Percentiles rank a stretch among this genome's conserved stretches.
Conservation (phyloP, 164 flowering plant species). For the Santalum album region DNA sequence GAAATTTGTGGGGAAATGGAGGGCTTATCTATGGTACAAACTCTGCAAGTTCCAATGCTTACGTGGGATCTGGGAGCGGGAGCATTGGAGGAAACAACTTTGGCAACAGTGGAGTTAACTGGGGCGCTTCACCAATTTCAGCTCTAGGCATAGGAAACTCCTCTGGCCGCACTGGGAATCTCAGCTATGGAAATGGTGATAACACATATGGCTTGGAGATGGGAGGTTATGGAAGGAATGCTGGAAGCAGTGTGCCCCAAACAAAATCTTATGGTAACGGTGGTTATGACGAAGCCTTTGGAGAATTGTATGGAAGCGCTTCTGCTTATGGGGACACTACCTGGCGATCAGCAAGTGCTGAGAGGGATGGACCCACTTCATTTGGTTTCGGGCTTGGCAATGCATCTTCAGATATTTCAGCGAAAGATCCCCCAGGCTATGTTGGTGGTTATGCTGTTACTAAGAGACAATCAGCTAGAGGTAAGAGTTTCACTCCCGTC, state of each 20-base stretch:
- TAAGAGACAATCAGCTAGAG: constrained; percentile 67
- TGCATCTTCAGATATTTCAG: constrained; percentile 37
- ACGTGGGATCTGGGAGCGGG: constrained; percentile 27
- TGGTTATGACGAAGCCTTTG: constrained; percentile 29
- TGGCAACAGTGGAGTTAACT: constrained; percentile 27
- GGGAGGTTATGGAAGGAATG: constrained; percentile 29
- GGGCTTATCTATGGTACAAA: constrained; percentile 16
- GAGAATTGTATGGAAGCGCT: no score
- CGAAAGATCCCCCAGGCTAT: constrained; percentile 39
- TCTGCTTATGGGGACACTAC: constrained; percentile 30
- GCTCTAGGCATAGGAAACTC: constrained; percentile 23
- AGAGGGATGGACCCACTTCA: constrained; percentile 26
- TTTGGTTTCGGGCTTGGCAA: constrained; percentile 46
- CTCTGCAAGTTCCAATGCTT: constrained; percentile 19
- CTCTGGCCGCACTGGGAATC: no score
- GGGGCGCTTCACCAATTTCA: constrained; percentile 27
- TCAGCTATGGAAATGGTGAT: no score
- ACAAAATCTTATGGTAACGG: constrained; percentile 23
- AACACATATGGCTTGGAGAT: constrained; percentile 24
- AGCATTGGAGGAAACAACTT: constrained; percentile 28
- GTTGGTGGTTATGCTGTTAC: constrained; percentile 45
- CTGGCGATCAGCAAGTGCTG: constrained; percentile 32
- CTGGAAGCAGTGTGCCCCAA: constrained; percentile 12
- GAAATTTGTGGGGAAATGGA: constrained; percentile 38
- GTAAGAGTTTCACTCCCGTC: no score